Conservation (phyloP, 768 basidiomycete genomes). For the Suillus variegatus region DNA sequence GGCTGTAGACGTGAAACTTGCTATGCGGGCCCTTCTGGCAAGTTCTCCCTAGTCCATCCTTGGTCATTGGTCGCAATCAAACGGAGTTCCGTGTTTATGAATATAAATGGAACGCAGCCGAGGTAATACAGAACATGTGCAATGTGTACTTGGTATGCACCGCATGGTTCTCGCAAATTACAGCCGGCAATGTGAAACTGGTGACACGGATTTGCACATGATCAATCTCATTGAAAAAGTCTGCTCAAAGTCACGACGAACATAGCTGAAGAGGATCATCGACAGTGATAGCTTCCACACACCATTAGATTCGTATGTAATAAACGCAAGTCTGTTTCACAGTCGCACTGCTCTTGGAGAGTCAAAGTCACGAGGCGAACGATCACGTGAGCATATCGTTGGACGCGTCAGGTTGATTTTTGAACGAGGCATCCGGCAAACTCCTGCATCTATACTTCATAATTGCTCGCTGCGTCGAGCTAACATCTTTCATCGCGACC, state of each 20-base stretch:
- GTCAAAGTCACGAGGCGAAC: background rate
- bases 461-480: background rate
- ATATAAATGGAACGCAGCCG: background rate
- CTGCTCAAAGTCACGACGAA: background rate
- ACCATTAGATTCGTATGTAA: background rate
- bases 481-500: constrained; percentile 1
- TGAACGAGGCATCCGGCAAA: background rate
- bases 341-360: no score
- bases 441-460: background rate
- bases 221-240: background rate
- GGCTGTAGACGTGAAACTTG: background rate
- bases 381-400: background rate
- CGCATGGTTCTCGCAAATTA: background rate
- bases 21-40: background rate
- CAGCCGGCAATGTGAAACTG: background rate
- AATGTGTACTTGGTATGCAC: background rate
- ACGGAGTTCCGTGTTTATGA: background rate
- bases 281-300: background rate
- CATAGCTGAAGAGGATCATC: background rate
- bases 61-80: background rate
- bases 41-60: background rate
- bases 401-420: constrained; percentile 7
- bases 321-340: background rate
- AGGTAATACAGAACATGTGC: background rate
- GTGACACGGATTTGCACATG: background rate